Evolutionary conservation across 2,329 filamentous ascomycete genomes (phyloP).

Genomic region (Dothideomycetes sp.): DNA sequence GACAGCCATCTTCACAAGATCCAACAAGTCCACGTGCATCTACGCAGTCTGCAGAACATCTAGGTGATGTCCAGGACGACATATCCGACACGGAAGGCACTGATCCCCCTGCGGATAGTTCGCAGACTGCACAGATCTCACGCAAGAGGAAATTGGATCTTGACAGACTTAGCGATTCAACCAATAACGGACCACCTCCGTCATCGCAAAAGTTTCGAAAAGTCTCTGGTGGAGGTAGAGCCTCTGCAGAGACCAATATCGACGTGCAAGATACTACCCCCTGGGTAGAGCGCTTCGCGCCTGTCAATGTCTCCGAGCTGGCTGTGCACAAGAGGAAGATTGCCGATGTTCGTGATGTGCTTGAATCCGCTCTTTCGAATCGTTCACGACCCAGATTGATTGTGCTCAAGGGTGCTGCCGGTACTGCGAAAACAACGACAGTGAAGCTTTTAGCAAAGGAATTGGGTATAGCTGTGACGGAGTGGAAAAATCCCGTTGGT

Average conservation of each 20-base stretch:
- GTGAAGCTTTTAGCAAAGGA: constrained; percentile 66
- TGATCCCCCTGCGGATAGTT: constrained; percentile 23
- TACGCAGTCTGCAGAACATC: constrained; percentile 17
- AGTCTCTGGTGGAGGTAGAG: constrained; percentile 26
- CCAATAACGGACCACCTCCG: constrained; percentile 5
- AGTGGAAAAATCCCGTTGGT: constrained; percentile 80
- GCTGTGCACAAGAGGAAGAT: constrained; percentile 95
- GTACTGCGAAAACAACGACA: constrained; percentile 87
- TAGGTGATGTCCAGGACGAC: constrained; percentile 25
- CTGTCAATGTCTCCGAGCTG: constrained; percentile 66
- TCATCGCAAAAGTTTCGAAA: constrained; percentile 38
- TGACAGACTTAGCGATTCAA: neutral
- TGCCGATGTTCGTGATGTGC: constrained; percentile 72
- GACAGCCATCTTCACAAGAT: constrained; percentile 26
- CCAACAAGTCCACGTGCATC: constrained; percentile 34
- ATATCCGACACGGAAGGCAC: constrained; percentile 23
- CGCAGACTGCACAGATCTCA: constrained; percentile 25
- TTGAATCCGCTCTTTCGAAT: constrained; percentile 52
- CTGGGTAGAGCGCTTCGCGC: constrained; percentile 82
- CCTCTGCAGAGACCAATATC: constrained; percentile 22
- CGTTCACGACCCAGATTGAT: constrained; percentile 57
- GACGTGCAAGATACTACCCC: constrained; percentile 53
- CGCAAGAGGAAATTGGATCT: constrained; percentile 27
- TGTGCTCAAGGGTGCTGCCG: constrained; percentile 81
- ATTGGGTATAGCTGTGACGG: constrained; percentile 67